phyloP scores from a whole-genome alignment of 352 stramenopile species.

The Blastocystis sp. region DNA sequence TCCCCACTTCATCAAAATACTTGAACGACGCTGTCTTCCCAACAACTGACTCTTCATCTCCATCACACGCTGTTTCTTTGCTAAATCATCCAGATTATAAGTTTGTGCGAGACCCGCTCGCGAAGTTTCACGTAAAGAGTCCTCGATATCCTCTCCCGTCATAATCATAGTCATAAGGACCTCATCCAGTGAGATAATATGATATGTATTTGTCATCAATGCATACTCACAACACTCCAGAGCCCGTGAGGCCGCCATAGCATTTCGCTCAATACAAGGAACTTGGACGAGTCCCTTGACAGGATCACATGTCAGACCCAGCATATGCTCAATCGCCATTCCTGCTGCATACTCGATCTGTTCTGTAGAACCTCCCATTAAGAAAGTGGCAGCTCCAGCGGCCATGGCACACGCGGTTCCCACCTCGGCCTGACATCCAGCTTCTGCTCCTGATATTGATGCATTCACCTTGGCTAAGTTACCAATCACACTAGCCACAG shows the following conservation, averaged over 20 bases:
- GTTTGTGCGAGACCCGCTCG: slow-evolving; percentile 50
- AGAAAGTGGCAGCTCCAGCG: slow-evolving; percentile 62
- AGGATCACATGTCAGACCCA: slow-evolving; percentile 70
- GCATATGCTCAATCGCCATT: slow-evolving; percentile 71
- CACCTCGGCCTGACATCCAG: slow-evolving; percentile 70
- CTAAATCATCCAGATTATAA: slow-evolving; percentile 65
- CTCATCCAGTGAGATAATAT: slow-evolving; percentile 64
- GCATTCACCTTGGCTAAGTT: slow-evolving; percentile 70
- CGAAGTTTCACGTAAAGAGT: slow-evolving; percentile 47
- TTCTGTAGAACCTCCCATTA: slow-evolving; percentile 68
- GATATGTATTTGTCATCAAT: slow-evolving; percentile 51
- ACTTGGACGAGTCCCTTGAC: slow-evolving; percentile 70
- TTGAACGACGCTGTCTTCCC: neutral
- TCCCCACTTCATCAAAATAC: slow-evolving; percentile 56
- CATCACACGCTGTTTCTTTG: slow-evolving; percentile 33
- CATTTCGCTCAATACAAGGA: slow-evolving; percentile 71
- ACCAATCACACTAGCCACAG: slow-evolving; percentile 68
- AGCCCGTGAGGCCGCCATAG: slow-evolving; percentile 69
- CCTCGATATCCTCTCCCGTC: slow-evolving; percentile 52
- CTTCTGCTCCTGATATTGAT: slow-evolving; percentile 70
- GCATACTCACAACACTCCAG: slow-evolving; percentile 68
- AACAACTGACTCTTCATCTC: slow-evolving; percentile 42
- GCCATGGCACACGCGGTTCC: slow-evolving; percentile 70
- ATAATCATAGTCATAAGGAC: slow-evolving; percentile 59
- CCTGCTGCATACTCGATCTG: slow-evolving; percentile 70